Percentiles rank a stretch among this genome's conserved stretches.
Conservation (phyloP, 192 early-diverging fungal species). For the Phycomyces nitens region DNA sequence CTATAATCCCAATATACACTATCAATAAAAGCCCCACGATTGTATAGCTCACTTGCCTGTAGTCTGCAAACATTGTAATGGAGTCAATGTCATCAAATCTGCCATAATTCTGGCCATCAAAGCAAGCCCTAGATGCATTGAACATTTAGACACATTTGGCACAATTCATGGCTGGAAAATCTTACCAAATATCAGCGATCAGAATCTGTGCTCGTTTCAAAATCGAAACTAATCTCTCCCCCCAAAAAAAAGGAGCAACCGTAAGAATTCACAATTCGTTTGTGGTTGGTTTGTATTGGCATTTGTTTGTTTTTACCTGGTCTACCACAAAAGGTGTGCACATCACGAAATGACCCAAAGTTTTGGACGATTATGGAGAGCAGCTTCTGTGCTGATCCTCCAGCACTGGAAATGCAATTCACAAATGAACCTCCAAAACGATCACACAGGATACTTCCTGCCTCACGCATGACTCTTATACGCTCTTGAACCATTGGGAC, state of each 20-base stretch:
- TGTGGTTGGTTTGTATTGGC: background rate
- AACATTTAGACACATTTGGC: background rate
- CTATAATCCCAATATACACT: background rate
- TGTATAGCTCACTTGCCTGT: slow-evolving; percentile 41
- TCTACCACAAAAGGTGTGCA: slow-evolving; percentile 49
- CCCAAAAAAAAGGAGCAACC: slow-evolving; percentile 8
- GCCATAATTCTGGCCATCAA: slow-evolving; percentile 62
- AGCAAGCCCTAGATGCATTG: slow-evolving; percentile 66
- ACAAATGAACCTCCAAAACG: slow-evolving; percentile 62
- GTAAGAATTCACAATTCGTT: no score
- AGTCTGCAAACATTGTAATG: slow-evolving; percentile 92
- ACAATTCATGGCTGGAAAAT: background rate
- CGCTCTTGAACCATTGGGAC: slow-evolving; percentile 63
- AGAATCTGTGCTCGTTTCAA: slow-evolving; percentile 86
- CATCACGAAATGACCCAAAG: slow-evolving; percentile 67
- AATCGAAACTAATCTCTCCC: slow-evolving; percentile 49
- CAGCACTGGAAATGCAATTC: slow-evolving; percentile 50
- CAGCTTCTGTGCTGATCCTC: slow-evolving; percentile 52
- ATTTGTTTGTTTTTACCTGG: slow-evolving; percentile 40
- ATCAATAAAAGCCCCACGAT: background rate
- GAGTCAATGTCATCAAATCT: slow-evolving; percentile 69
- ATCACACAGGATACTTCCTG: slow-evolving; percentile 62
- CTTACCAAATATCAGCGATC: slow-evolving; percentile 74
- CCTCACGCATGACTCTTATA: slow-evolving; percentile 58
- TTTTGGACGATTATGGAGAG: slow-evolving; percentile 54